phyloP scores from a whole-genome alignment of 352 stramenopile genomes.

The Globisporangium ultimum region DNA sequence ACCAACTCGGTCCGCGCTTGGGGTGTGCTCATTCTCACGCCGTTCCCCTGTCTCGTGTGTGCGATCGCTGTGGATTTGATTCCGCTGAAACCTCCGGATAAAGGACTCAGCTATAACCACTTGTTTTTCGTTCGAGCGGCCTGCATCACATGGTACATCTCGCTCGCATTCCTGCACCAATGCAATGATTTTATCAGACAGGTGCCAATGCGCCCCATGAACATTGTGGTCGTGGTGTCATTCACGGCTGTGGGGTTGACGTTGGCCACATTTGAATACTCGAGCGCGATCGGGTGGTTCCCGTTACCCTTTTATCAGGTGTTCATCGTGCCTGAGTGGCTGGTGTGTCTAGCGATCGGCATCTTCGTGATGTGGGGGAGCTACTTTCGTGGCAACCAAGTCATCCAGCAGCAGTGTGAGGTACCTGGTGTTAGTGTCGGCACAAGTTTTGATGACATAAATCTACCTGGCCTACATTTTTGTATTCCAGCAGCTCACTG shows the following conservation, averaged over 20 bases:
- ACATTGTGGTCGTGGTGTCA: not conserved
- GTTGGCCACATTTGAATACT: too few species aligned
- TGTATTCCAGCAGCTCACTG: slow-evolving; percentile 17
- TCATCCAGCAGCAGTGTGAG: not conserved
- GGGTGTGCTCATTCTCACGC: slow-evolving; percentile 11
- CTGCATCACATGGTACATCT: slow-evolving; percentile 5
- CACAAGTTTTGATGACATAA: not conserved
- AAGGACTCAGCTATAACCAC: not conserved
- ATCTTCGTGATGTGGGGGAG: slow-evolving; percentile 10
- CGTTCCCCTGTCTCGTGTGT: not conserved
- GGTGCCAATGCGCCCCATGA: not conserved
- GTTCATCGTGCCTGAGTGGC: too few species aligned
- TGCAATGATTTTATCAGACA: slow-evolving; percentile 5
- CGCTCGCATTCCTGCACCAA: slow-evolving; percentile 4
- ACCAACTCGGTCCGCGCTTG: not conserved
- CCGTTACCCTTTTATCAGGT: too few species aligned
- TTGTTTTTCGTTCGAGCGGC: slow-evolving; percentile 8
- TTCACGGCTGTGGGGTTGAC: not conserved
- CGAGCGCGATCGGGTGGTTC: too few species aligned
- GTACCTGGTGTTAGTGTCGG: not conserved
- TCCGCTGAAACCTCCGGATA: not conserved
- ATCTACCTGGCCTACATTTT: slow-evolving; percentile 31
- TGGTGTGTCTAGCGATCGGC: not conserved
- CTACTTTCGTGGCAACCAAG: not conserved
- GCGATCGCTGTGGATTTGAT: slow-evolving; percentile 5